phyloP scores from a whole-genome alignment of 805 yeast genomes.

The Nakazawaea wyomingensis region DNA sequence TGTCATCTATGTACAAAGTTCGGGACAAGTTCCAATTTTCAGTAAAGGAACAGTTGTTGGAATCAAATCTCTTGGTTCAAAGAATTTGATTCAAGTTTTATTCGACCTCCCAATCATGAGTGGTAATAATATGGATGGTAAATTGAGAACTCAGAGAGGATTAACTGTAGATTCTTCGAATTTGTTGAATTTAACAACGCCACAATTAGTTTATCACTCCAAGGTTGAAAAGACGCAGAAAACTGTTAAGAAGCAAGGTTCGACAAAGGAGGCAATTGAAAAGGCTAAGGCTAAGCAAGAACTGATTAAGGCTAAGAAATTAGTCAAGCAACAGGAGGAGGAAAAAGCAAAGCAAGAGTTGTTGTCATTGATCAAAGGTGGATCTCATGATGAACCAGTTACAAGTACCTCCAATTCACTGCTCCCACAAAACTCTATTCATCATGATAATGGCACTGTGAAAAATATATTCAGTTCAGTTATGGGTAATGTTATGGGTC shows the following conservation, averaged over 20 bases:
- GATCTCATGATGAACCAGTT: slow-evolving; percentile 13
- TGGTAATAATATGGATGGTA: slow-evolving; percentile 78
- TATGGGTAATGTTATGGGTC: slow-evolving; percentile 20
- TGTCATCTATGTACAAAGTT: slow-evolving; percentile 74
- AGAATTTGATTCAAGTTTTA: slow-evolving; percentile 65
- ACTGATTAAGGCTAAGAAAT: slow-evolving; percentile 10
- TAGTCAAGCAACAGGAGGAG: slow-evolving; percentile 22
- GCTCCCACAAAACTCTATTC: slow-evolving; percentile 1
- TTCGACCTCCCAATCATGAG: slow-evolving; percentile 82
- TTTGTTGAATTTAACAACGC: slow-evolving; percentile 69
- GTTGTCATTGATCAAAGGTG: slow-evolving; percentile 36
- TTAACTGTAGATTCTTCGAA: slow-evolving; percentile 75
- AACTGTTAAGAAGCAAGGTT: slow-evolving; percentile 22
- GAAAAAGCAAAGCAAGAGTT: slow-evolving; percentile 36
- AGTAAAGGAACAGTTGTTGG: slow-evolving; percentile 88
- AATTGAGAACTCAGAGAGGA: slow-evolving; percentile 76
- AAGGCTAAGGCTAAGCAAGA: slow-evolving; percentile 11
- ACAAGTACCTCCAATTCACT: not conserved
- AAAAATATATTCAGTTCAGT: slow-evolving; percentile 25
- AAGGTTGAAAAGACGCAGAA: slow-evolving; percentile 45
- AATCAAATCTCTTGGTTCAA: slow-evolving; percentile 49
- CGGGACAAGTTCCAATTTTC: slow-evolving; percentile 85
- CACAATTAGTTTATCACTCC: slow-evolving; percentile 73
- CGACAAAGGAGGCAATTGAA: slow-evolving; percentile 13
- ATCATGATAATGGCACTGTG: slow-evolving; percentile 17